Conservation (phyloP, 371 early-diverging fungal species). For the Umbelopsis sp. region DNA sequence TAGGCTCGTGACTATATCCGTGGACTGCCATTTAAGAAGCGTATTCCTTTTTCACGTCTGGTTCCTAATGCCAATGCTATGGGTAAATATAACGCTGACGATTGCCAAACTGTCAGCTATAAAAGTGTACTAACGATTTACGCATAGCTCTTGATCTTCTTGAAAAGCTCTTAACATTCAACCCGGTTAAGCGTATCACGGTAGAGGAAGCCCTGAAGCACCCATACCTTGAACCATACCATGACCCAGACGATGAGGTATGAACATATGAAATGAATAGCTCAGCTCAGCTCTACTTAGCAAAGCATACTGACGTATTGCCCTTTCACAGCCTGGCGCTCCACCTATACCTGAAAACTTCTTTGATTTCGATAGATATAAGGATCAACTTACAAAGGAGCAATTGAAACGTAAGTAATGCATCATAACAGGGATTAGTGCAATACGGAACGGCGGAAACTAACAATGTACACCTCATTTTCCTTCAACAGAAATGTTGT, state of each 20-base stretch:
- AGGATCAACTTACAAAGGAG: constrained; percentile 83
- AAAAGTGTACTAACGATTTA: not conserved
- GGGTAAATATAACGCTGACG: not conserved
- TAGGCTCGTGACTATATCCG: constrained; percentile 92
- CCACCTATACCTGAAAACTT: constrained; percentile 80
- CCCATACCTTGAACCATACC: constrained; percentile 79
- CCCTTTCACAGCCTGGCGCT: constrained; percentile 56
- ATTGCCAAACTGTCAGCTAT: too few species aligned
- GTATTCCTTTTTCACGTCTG: constrained; percentile 80
- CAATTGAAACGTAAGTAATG: constrained; percentile 71
- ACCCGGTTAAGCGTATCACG: constrained; percentile 91
- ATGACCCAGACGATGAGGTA: constrained; percentile 17
- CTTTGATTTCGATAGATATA: constrained; percentile 89
- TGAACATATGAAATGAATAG: not conserved
- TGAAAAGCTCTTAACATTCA: constrained; percentile 91
- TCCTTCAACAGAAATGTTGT: constrained; percentile 41
- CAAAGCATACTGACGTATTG: too few species aligned
- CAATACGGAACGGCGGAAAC: too few species aligned
- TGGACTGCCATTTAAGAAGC: constrained; percentile 85
- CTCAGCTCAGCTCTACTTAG: not conserved
- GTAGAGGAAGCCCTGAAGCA: constrained; percentile 93
- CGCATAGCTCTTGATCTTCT: constrained; percentile 80
- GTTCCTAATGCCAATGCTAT: constrained; percentile 85
- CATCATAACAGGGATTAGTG: too few species aligned
- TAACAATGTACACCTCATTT: too few species aligned